A percentile compares a stretch with the other conserved stretches of the same genome.
Evolutionary conservation across 176 grass and related monocot genomes (phyloP).

Genomic region (Paspalum notatum): DNA sequence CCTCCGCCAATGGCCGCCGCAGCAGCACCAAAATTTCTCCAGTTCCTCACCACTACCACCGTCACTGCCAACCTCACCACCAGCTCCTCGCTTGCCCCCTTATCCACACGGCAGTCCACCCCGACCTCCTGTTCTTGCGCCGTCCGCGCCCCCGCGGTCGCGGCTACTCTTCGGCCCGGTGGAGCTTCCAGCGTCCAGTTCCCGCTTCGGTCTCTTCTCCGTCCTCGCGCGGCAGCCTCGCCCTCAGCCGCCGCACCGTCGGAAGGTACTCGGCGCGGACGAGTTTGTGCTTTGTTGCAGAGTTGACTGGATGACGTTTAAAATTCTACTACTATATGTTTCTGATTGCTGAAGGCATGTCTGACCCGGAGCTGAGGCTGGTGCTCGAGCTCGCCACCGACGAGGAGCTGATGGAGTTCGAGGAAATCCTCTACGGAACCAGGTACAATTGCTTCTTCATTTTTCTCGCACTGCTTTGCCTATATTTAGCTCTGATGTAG

Average conservation of each 20-base stretch:
- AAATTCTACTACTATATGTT: not conserved
- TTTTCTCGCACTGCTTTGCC: conserved; percentile 9
- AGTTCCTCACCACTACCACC: not conserved
- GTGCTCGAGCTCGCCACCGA: conserved; percentile 89
- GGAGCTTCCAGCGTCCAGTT: not conserved
- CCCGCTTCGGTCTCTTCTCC: not conserved
- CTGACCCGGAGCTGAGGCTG: conserved; percentile 80
- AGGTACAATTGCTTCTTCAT: conserved; percentile 52
- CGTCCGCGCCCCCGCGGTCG: not conserved
- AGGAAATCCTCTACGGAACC: conserved; percentile 84
- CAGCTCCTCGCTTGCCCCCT: not conserved
- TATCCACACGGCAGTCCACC: not conserved
- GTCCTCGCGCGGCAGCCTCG: not conserved
- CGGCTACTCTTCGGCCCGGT: conserved; percentile 7
- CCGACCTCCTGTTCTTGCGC: conserved; percentile 18
- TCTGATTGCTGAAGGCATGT: conserved; percentile 54
- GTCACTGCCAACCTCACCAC: not conserved
- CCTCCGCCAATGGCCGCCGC: conserved; percentile 36
- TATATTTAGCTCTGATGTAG: not conserved
- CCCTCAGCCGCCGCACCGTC: not conserved
- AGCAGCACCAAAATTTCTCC: conserved; percentile 1
- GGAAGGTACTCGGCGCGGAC: conserved; percentile 27
- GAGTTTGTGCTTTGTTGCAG: not conserved
- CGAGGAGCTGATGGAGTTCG: conserved; percentile 76
- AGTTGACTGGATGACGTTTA: not conserved